Conservation (phyloP, 805 yeast genomes). For the Saccharomycopsis javanensis region DNA sequence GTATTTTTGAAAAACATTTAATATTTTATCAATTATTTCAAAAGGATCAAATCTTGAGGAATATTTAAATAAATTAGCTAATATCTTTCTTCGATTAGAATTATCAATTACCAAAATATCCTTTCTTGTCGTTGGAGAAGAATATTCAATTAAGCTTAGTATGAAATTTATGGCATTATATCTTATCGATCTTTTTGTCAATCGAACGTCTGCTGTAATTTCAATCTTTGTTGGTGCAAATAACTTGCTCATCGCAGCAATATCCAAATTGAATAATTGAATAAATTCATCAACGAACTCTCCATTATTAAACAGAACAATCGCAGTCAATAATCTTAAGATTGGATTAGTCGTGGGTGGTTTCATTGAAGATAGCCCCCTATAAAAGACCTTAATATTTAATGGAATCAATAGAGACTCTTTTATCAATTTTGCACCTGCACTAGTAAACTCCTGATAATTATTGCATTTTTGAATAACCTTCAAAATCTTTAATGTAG, state of each 20-base stretch:
- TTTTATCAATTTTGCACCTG: slow-evolving; percentile 35
- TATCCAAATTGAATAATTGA: slow-evolving; percentile 57
- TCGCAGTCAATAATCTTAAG: slow-evolving; percentile 44
- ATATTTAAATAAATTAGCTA: slow-evolving; percentile 60
- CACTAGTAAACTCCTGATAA: slow-evolving; percentile 19
- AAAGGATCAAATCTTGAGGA: slow-evolving; percentile 45
- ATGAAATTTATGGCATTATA: slow-evolving; percentile 52
- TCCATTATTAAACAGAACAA: slow-evolving; percentile 42
- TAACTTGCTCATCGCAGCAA: slow-evolving; percentile 52
- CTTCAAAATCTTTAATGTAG: slow-evolving; percentile 35
- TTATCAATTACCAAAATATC: slow-evolving; percentile 38
- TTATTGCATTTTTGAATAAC: neutral
- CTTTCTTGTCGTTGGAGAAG: slow-evolving; percentile 50
- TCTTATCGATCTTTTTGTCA: slow-evolving; percentile 42
- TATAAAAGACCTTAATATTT: slow-evolving; percentile 51
- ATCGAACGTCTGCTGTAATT: slow-evolving; percentile 28
- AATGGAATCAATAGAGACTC: slow-evolving; percentile 39
- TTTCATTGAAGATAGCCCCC: slow-evolving; percentile 51
- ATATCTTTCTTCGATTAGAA: slow-evolving; percentile 42
- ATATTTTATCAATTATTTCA: slow-evolving; percentile 30
- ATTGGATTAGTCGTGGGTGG: slow-evolving; percentile 53
- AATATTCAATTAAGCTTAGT: slow-evolving; percentile 38
- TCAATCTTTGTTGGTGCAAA: slow-evolving; percentile 45
- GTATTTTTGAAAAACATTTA: slow-evolving; percentile 38
- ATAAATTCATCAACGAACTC: slow-evolving; percentile 46